These are phyloP conservation scores for Debaryomyces singareniensis DNA, from an alignment of 1,139 yeast genomes.

Conservation along the genomic window DNA sequence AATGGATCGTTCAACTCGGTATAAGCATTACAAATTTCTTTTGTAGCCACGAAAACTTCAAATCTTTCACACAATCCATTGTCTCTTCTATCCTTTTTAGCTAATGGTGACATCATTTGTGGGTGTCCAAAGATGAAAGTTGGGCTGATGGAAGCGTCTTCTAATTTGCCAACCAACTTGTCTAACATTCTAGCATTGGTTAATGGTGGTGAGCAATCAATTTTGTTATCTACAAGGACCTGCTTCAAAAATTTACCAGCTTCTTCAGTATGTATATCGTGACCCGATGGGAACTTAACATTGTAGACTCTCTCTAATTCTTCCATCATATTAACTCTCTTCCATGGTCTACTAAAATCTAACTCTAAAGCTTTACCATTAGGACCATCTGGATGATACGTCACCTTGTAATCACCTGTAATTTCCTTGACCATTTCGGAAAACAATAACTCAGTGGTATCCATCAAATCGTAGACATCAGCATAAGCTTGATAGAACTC, in stretches of 20 bases:
- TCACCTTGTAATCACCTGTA: constrained; percentile 79
- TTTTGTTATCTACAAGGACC: constrained; percentile 68
- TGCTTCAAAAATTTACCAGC: constrained; percentile 86
- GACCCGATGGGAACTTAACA: constrained; percentile 94
- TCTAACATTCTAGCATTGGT: constrained; percentile 99
- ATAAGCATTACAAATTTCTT: constrained; percentile 97
- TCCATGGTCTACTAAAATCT: constrained; percentile 96
- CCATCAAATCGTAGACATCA: constrained; percentile 93
- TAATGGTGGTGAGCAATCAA: constrained; percentile 93
- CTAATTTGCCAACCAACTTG: constrained; percentile 91
- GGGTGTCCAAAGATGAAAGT: constrained; percentile 98
- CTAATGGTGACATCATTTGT: constrained; percentile 99
- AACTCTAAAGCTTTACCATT: constrained; percentile 71
- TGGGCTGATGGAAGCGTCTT: constrained; percentile 92
- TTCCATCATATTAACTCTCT: constrained; percentile 95
- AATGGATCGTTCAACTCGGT: constrained; percentile 99
- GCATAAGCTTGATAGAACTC: constrained; percentile 96
- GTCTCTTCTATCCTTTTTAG: constrained; percentile 85
- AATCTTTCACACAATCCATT: constrained; percentile 98
- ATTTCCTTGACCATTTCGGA: constrained; percentile 97
- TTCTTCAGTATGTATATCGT: constrained; percentile 87
- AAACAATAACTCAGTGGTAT: constrained; percentile 87
- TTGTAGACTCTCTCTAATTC: constrained; percentile 82
- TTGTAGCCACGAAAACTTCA: constrained; percentile 97
- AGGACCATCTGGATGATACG: constrained; percentile 89